Percentiles rank a stretch among this genome's conserved stretches.
phyloP scores from a whole-genome alignment of 805 yeast species.

The Torulaspora delbrueckii region DNA sequence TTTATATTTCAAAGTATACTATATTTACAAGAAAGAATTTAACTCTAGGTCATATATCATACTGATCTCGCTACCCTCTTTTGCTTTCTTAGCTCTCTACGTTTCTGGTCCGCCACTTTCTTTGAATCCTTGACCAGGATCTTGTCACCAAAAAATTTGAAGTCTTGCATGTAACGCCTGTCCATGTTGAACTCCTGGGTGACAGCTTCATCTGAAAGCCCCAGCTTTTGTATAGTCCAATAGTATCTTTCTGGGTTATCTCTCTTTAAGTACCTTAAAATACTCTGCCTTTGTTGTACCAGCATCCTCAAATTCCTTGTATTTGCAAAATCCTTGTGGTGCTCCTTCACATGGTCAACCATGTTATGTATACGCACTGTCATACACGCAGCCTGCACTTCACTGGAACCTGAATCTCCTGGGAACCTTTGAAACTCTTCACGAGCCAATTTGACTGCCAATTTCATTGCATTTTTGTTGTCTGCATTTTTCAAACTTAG shows the following conservation, averaged over 20 bases:
- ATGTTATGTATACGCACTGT: conserved; percentile 76
- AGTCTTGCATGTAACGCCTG: conserved; percentile 71
- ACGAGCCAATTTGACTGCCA: conserved; percentile 61
- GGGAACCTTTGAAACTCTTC: conserved; percentile 75
- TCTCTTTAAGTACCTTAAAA: conserved; percentile 74
- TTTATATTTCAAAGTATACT: conserved; percentile 3
- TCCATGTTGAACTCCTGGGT: conserved; percentile 78
- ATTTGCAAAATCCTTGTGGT: conserved; percentile 68
- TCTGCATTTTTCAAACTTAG: conserved; percentile 68
- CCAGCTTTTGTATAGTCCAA: conserved; percentile 81
- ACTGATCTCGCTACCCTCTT: conserved; percentile 30
- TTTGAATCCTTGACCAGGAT: conserved; percentile 54
- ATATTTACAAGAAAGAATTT: not conserved
- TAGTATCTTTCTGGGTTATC: conserved; percentile 77
- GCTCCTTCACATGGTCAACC: conserved; percentile 64
- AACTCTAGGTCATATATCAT: not conserved
- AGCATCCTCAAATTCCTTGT: conserved; percentile 70
- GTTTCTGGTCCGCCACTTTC: conserved; percentile 43
- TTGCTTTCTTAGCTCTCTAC: conserved; percentile 45
- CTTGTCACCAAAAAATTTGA: conserved; percentile 68
- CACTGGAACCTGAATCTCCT: conserved; percentile 93
- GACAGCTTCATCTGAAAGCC: conserved; percentile 75
- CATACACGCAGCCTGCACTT: conserved; percentile 89
- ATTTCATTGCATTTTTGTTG: conserved; percentile 50
- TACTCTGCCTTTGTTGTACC: conserved; percentile 84